phyloP scores from a whole-genome alignment of 1,139 yeast species.

The Yamadazyma sp. region DNA sequence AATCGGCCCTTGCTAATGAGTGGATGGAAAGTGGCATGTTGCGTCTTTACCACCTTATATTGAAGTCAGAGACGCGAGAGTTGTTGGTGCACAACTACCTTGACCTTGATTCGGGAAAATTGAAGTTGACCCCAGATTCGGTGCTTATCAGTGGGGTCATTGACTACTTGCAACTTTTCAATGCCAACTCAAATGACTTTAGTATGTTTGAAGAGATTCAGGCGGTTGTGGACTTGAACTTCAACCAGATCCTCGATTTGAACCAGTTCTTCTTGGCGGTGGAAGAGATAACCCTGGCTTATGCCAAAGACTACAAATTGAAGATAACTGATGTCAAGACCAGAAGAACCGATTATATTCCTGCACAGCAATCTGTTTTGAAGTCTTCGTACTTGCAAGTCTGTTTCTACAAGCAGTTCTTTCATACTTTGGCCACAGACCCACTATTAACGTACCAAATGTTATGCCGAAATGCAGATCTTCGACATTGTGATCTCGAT shows the following conservation, averaged over 20 bases:
- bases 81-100: conserved; percentile 56
- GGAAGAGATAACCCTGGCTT: conserved; percentile 17
- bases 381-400: conserved; percentile 56
- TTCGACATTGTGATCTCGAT: conserved; percentile 49
- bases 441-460: conserved; percentile 26
- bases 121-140: conserved; percentile 22
- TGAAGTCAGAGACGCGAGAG: conserved; percentile 59
- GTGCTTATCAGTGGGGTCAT: conserved; percentile 62
- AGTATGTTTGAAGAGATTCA: conserved; percentile 27
- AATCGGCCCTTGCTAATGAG: conserved; percentile 29
- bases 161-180: conserved; percentile 43
- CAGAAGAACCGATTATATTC: conserved; percentile 40
- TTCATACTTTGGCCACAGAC: conserved; percentile 34
- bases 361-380: conserved; percentile 48
- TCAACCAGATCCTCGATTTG: conserved; percentile 21
- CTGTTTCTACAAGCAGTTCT: conserved; percentile 49
- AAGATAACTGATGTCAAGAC: conserved; percentile 61
- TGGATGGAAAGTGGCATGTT: conserved; percentile 35
- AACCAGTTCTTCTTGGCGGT: conserved; percentile 19
- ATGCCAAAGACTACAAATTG: conserved; percentile 20
- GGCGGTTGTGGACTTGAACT: conserved; percentile 12
- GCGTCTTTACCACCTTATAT: conserved; percentile 38
- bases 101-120: conserved; percentile 24
- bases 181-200: conserved; percentile 16
- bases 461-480: conserved; percentile 44